Evolutionary conservation across 345 rosid genomes (phyloP), one percentile per base, ranked within the genome.

Genomic region (Crucihimalaya himalaica): DNA sequence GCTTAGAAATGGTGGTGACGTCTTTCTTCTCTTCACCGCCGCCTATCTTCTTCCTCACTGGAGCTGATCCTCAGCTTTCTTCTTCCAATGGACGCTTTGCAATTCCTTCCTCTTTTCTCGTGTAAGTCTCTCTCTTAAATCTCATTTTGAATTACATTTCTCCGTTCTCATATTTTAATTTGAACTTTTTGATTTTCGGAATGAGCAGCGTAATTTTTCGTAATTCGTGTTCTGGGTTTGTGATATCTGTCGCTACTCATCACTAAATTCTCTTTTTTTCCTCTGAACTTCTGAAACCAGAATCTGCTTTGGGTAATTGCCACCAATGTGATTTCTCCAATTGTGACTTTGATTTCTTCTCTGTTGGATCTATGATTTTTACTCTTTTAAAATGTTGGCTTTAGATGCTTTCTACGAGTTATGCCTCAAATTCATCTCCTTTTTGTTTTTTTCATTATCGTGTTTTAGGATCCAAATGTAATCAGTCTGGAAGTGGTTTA

Each of bases 1-100:
- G 75, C 75, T 76, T 55, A 76, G 80, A 76, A 76, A 76, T 76
- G 80, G 79, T 63, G 79, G 75, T 70, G 80, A 70, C 80, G 71
- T 76, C 71, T 70, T 37, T 55, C 71, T 37, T 55, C 71, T 54
- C 75, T 70, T 76, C 80, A 63, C 0, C 59, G 60, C 52, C 66
- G 53, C 19, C 75, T 55, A 70, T 76, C 75, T 70, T 76, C 71
- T 62, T 45, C 60, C 27, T 56, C 59, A 45, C 3, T 50, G 68
- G 62, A 74, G 55, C 68, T 50, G 61, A 50, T 59, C 0, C 69
- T 68, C 74, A 12, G 1, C 1, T 51, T 31, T 42, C 57, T 34
- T 63, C 75, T 25, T 62, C 59, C 35, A 62, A 54, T 76, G 59
- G 53, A 2, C 10, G 28, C 5, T 11, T 61, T 9, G 7, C 25